Base-by-base conservation (phyloP, 495 filamentous ascomycete species). In the Penicillium alfredii region DNA sequence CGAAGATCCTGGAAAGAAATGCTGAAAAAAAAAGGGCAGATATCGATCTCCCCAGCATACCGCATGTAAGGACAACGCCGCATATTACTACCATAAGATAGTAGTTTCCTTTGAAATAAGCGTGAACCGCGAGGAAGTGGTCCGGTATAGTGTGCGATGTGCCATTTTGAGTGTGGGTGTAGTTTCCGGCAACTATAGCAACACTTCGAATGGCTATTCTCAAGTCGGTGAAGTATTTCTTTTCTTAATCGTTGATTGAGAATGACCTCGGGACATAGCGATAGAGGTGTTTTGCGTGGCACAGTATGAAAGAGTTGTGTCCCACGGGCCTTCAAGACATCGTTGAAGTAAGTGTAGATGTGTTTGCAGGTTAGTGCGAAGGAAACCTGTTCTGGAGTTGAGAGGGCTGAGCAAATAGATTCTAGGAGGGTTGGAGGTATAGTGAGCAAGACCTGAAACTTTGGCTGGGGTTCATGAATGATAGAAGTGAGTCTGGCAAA, bases 101-200 rank as follows among this genome's bases (percentile, higher is more conserved):
- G 22, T 7, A n/a, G 22, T 24, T 24, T n/a, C 8, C 22, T 7
- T n/a, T 24, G 22, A 4, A 1, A 4, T 24, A 24, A 24, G 7
- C 12, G 11, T 12, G 20, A 22, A 10, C 23, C 26, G 13, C 13
- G 4, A 16, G 21, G 20, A 28, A 26, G 15, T 2, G 34, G 34
- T 6, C 24, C 12, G n/a, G 18, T 21, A 14, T 14, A 37, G 34
- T 22, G 20, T 37, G 21, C 23, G 22, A 17, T n/a, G 20, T 26
- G 34, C 34, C 34, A 37, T 14, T 23, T 26, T 26, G 34, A 37
- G 34, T 27, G 20, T 37, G 22, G 34, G 27, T 37, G 34, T 26
- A 24, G 22, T n/a, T 24, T 24, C 22, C n/a, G 22, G 22, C 22
- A 24, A n/a, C 22, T 8, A 24, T 24, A 26, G 23, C 34, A 37